Conservation (phyloP, 306 rosid species). For the Quercus robur region DNA sequence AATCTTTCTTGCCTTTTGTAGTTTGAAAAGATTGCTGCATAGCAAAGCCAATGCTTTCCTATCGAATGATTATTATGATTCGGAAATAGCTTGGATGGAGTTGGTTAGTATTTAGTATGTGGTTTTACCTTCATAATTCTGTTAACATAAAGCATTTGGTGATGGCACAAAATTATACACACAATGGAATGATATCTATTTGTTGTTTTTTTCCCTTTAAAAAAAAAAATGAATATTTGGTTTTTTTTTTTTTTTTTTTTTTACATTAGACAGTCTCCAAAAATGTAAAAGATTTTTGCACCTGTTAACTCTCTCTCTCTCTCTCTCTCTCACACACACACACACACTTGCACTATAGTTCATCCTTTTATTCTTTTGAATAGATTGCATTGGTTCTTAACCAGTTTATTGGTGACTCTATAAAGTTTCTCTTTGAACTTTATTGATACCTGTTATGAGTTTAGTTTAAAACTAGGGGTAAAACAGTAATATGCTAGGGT, state of each 20-base stretch:
- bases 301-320: neutral
- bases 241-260: neutral
- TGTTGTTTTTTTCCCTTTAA: neutral
- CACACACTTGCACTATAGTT: neutral
- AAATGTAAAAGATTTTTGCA: neutral
- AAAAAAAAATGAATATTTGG: neutral
- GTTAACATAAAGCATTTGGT: neutral
- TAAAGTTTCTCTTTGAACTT: neutral
- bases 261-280: neutral
- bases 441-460: neutral
- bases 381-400: neutral
- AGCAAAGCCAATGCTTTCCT: slow-evolving; percentile 89
- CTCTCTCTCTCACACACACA: neutral
- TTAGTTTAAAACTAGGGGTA: no score
- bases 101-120: slow-evolving; percentile 60
- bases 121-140: slow-evolving; percentile 7
- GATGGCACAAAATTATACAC: neutral
- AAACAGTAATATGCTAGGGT: no score
- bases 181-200: neutral
- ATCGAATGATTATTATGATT: slow-evolving; percentile 86
- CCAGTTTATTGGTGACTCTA: neutral
- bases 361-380: neutral
- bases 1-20: slow-evolving; percentile 33
- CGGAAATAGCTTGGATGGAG: slow-evolving; percentile 92
- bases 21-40: slow-evolving; percentile 87